Percentiles rank a stretch among this genome's conserved stretches.
These are phyloP conservation scores for Penicillium digitatum DNA, from an alignment of 2,329 filamentous ascomycete genomes.

Conservation along the genomic window DNA sequence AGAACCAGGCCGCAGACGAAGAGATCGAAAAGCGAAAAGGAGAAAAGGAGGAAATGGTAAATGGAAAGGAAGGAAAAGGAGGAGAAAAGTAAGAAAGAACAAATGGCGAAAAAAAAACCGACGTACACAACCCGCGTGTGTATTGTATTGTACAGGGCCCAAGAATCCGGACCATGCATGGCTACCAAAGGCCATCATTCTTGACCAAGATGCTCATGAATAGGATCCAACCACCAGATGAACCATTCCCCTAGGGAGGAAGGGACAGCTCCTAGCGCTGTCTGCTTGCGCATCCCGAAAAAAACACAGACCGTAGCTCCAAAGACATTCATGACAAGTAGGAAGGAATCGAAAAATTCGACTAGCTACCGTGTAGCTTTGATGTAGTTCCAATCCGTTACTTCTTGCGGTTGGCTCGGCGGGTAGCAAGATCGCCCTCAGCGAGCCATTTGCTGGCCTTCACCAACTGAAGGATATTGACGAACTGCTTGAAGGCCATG, in stretches of 20 bases:
- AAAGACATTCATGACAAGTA: conserved; percentile 30
- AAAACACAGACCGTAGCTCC: conserved; percentile 30
- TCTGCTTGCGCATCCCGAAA: conserved; percentile 9
- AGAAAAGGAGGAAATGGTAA: conserved; percentile 11
- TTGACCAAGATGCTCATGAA: conserved; percentile 19
- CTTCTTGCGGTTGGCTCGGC: conserved; percentile 52
- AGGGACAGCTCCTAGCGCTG: conserved; percentile 6
- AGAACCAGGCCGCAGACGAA: conserved; percentile 5
- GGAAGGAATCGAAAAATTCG: conserved; percentile 10
- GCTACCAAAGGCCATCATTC: conserved; percentile 8
- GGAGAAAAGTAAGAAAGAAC: conserved; percentile 13
- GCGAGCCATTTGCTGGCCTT: conserved; percentile 91
- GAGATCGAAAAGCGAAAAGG: conserved; percentile 1
- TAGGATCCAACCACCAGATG: conserved; percentile 15
- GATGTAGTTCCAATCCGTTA: conserved; percentile 12
- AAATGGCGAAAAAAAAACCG: conserved; percentile 11
- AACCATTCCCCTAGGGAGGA: conserved; percentile 12
- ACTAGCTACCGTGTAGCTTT: background rate
- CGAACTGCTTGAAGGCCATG: conserved; percentile 87
- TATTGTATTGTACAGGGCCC: conserved; percentile 24
- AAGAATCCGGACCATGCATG: conserved; percentile 11
- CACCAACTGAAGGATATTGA: conserved; percentile 90
- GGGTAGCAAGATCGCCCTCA: conserved; percentile 67
- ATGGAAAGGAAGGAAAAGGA: conserved; percentile 5
- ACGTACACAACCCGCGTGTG: conserved; percentile 19